Evolutionary conservation across 2,329 filamentous ascomycete species (phyloP), one percentile per base, ranked within the genome.

Genomic region (Trichophyton simii): DNA sequence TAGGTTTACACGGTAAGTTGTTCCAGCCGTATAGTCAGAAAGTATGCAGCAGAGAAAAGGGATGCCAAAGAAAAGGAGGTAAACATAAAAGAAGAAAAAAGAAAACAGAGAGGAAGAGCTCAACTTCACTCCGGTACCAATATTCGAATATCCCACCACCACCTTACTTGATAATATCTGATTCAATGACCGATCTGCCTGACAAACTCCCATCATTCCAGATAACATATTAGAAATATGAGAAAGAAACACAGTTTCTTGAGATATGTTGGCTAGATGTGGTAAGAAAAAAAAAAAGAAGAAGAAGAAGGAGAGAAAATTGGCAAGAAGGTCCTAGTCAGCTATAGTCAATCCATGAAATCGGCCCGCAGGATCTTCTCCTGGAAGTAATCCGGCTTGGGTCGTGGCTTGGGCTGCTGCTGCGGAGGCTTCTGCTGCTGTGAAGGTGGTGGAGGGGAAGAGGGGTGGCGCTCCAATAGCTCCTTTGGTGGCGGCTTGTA

Each of bases 351-450:
- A 71, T 96, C 91, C 91, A 97, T 96, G 70, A 99, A 97, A 71
- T 99, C 94, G 54, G 92, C 94, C 78, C 96, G 94, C 67, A 99
- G 82, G 69, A 99, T 97, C 67, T 95, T 85, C 81, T 99, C 94
- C 75, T 96, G 91, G 78, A 96, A 94, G 65, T 87, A 87, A 77
- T 99, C 94, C 34, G 92, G 91, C 79, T 92, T 95, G 48, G 78
- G 77, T 68, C 80, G 79, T 66, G 81, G 76, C 61, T 77, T 76
- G 3, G 76, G 77, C 65, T 79, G 75, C 62, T 75, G 70, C 28
- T 64, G 63, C 22, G 63, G 61, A 31, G 28, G 28, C 28, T 31
- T 31, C 54, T 62, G 58, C 28, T 62, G 60, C 54, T 61, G 66
- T 1, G 44, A 11, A 13, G 46, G 31, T 8, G 34, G 59, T 18